Base-by-base conservation (phyloP, 768 basidiomycete genomes). In the Boletus coccyginus region DNA sequence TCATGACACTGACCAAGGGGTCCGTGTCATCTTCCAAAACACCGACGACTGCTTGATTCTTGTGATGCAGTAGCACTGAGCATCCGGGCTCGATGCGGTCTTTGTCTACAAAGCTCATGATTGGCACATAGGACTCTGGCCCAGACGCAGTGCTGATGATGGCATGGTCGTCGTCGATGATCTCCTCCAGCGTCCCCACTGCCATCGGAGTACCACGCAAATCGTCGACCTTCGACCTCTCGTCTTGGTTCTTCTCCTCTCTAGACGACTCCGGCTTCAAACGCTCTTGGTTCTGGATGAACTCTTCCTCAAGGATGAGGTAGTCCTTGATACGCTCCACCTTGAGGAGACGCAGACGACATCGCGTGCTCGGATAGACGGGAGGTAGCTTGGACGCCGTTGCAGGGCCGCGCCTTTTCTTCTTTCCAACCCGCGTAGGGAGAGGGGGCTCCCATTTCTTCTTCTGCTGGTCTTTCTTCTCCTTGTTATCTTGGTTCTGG, bases 401-500 rank as follows among this genome's bases (percentile, higher is more conserved):
- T 54, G 92, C 87, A 7, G 96, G 96, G n/a, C 96, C 96, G 58
- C 87, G 84, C 72, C 77, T 79, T 79, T 94, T 98, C 84, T 94
- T 95, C 83, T 95, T 97, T 46, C 95, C 95, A 36, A 98, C 92
- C 57, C 94, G 90, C 46, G 96, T 97, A 14, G 96, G 95, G 56
- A 97, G 83, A 66, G 96, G 96, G 10, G 96, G 94, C 72, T 98
- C 96, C 94, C 95, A 98, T 77, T 96, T 96, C 85, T 98, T 98
- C 75, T 87, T 83, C 70, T 82, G 78, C 17, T 66, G 58, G 42
- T 78, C 65, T 61, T 75, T 75, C 64, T 79, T 77, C 44, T 77
- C 74, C 62, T 77, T 73, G 76, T 75, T 81, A 50, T 81, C 66
- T 70, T 75, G 73, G 80, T 77, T 71, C 77, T 81, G 67, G 59